These are phyloP conservation scores for Scheffersomyces insectosa DNA, from an alignment of 1,139 yeast genomes.

Conservation along the genomic window DNA sequence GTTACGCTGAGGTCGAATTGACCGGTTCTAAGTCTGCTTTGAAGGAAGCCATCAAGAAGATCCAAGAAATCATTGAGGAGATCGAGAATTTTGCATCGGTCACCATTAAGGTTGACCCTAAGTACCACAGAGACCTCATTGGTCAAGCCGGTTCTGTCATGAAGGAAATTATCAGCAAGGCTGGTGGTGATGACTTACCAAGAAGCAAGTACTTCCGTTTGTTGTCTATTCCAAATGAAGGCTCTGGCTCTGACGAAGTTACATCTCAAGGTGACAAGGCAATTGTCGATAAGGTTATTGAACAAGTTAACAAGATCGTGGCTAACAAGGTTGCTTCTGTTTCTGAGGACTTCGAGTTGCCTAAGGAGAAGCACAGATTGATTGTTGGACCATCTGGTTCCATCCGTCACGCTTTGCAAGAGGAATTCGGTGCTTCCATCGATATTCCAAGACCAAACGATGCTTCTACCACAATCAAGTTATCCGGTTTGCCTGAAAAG, in stretches of 20 bases:
- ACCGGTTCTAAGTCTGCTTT: slow-evolving; percentile 83
- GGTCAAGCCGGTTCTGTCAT: slow-evolving; percentile 81
- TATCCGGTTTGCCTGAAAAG: slow-evolving; percentile 64
- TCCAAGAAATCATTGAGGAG: slow-evolving; percentile 65
- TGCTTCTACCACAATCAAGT: slow-evolving; percentile 43
- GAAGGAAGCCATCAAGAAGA: slow-evolving; percentile 66
- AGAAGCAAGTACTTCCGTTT: slow-evolving; percentile 53
- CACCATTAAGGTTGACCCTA: slow-evolving; percentile 69
- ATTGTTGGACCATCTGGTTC: slow-evolving; percentile 84
- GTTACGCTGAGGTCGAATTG: slow-evolving; percentile 61
- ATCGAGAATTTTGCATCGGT: slow-evolving; percentile 65
- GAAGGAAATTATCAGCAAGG: slow-evolving; percentile 72
- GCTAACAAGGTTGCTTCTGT: slow-evolving; percentile 64
- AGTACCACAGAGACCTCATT: slow-evolving; percentile 75
- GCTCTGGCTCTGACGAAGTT: slow-evolving; percentile 61
- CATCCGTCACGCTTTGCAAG: slow-evolving; percentile 71
- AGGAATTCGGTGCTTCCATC: slow-evolving; percentile 63
- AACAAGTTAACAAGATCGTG: slow-evolving; percentile 64
- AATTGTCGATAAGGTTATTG: slow-evolving; percentile 70
- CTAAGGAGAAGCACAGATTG: slow-evolving; percentile 74
- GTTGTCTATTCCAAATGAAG: slow-evolving; percentile 75
- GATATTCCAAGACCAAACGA: slow-evolving; percentile 67
- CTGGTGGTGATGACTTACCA: slow-evolving; percentile 68
- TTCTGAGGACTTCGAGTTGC: slow-evolving; percentile 57
- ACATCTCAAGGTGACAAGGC: slow-evolving; percentile 73